These are phyloP conservation scores for Viola odorata DNA, from an alignment of 345 rosid species.

Conservation along the genomic window DNA sequence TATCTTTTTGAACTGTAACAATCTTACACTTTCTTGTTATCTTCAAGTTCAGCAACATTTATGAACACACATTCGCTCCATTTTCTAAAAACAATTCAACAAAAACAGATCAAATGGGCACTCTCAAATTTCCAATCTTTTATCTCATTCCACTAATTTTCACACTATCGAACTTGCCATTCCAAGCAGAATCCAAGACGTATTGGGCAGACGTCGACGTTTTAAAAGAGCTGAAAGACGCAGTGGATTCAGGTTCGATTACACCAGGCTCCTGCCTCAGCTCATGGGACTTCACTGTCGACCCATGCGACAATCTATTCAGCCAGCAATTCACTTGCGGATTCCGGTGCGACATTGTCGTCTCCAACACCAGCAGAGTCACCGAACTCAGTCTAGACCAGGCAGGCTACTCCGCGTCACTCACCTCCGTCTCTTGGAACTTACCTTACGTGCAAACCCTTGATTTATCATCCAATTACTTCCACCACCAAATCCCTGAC, in stretches of 20 bases:
- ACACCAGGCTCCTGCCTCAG: conserved; percentile 72
- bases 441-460: conserved; percentile 55
- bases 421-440: conserved; percentile 46
- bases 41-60: neutral
- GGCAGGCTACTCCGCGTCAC: conserved; percentile 66
- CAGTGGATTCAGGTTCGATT: conserved; percentile 40
- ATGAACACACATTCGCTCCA: neutral
- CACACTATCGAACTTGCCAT: conserved; percentile 2
- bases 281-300: conserved; percentile 78
- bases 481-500: conserved; percentile 50
- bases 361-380: conserved; percentile 48
- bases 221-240: conserved; percentile 45
- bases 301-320: conserved; percentile 76
- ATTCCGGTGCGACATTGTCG: conserved; percentile 63
- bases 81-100: too few relatives aligned
- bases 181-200: conserved; percentile 40
- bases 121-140: conserved; percentile 18
- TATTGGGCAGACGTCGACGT: conserved; percentile 48
- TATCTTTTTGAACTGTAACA: neutral
- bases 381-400: conserved; percentile 73
- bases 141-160: conserved; percentile 22
- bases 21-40: neutral
- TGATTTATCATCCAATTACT: conserved; percentile 62
- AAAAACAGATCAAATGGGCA: too few relatives aligned
- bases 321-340: conserved; percentile 79